Evolutionary conservation across 768 basidiomycete genomes (phyloP), one percentile per base, ranked within the genome.

Genomic region (Leccinum truebloodii): DNA sequence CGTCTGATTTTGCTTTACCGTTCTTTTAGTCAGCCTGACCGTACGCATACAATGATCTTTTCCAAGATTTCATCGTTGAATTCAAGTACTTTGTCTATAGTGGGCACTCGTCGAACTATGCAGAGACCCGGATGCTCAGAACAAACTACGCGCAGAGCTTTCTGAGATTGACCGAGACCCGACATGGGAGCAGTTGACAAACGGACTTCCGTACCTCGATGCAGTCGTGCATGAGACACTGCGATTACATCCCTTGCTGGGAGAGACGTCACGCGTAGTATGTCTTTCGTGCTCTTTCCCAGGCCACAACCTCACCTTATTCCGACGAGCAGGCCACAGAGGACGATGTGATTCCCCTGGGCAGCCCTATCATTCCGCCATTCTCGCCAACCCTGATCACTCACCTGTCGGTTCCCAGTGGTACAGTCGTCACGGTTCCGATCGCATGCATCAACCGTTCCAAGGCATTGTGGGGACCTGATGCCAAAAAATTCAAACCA

Each of bases 341-440:
- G 59, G 86, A 88, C 65, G 83, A 86, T 60, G 66, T 84, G 0
- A 77, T 90, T 8, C 88, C 87, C 0, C 77, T 89, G 7, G 74
- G 75, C 1, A 63, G 59, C 4, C 84, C 86, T 1, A 65, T 87
- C 14, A 63, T 63, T 8, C 80, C 79, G 5, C 0, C 59, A 69
- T 4, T 67, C 78, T 1, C 83, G 81, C 0, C 66, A 74, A 54
- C 58, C 61, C 0, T 37, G 2, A 70, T 81, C 41, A 68, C 71
- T 32, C 75, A 71, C 22, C 68, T 87, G 51, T 56, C 74, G 18
- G 69, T 88, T 37, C 74, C 77, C 7, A 80, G 80, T 58, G 85
- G 82, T 2, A 82, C 81, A 1, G 59, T 70, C 2, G 67, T 89
- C n/a, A 60, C 75, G 14, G 68, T 78, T 1, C 79, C 83, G 1